phyloP scores from a whole-genome alignment of 2,329 filamentous ascomycete genomes.

The Drechslerella coelobrocha region DNA sequence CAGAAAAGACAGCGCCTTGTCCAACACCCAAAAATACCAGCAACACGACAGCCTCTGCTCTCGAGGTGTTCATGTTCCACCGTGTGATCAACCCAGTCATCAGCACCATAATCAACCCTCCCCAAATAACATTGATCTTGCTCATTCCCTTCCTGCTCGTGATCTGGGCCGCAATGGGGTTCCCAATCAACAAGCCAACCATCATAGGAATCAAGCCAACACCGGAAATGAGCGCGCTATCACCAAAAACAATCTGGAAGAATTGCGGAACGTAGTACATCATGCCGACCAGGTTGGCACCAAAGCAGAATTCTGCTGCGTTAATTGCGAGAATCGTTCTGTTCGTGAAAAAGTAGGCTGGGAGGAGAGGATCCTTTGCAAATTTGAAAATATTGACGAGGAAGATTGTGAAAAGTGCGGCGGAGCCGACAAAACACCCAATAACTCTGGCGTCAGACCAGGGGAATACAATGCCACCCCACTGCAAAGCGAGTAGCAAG shows the following conservation, averaged over 20 bases:
- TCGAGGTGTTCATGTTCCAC: slow-evolving; percentile 22
- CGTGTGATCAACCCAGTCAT: slow-evolving; percentile 26
- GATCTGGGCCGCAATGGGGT: slow-evolving; percentile 27
- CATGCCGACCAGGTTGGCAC: slow-evolving; percentile 58
- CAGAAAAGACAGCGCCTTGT: slow-evolving; percentile 32
- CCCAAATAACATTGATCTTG: slow-evolving; percentile 31
- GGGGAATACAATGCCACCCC: slow-evolving; percentile 65
- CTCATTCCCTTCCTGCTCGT: slow-evolving; percentile 27
- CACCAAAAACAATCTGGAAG: slow-evolving; percentile 65
- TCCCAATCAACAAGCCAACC: slow-evolving; percentile 59
- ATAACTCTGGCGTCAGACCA: slow-evolving; percentile 66
- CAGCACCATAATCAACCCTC: slow-evolving; percentile 25
- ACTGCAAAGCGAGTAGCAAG: slow-evolving; percentile 69
- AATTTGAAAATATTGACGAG: slow-evolving; percentile 63
- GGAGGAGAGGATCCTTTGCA: slow-evolving; percentile 63
- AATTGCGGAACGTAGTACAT: slow-evolving; percentile 66
- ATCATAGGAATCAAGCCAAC: slow-evolving; percentile 66
- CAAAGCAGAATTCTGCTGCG: slow-evolving; percentile 55
- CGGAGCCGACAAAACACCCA: slow-evolving; percentile 64
- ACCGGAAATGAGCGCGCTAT: slow-evolving; percentile 63
- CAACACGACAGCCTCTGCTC: slow-evolving; percentile 20
- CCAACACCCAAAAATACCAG: slow-evolving; percentile 24
- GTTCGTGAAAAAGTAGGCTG: slow-evolving; percentile 64
- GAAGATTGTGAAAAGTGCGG: slow-evolving; percentile 61
- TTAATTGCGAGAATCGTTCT: slow-evolving; percentile 65